Base-by-base conservation (phyloP, 2,329 filamentous ascomycete genomes). In the Trematosphaeria pertusa region DNA sequence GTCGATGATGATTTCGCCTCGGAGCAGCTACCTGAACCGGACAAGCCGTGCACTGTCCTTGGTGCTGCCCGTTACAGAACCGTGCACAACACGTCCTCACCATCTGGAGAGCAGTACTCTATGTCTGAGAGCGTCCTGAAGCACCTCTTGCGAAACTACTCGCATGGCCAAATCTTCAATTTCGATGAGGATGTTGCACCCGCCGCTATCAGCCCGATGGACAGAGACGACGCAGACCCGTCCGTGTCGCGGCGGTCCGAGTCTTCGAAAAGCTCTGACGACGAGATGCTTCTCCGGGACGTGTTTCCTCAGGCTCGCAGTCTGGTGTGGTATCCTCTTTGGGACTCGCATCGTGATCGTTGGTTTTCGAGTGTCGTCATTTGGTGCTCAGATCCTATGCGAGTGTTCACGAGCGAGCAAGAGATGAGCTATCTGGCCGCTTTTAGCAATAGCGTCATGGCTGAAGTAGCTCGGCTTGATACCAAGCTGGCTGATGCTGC, bases 401-500 rank as follows among this genome's bases (percentile, higher is more conserved):
- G 69, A 4, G 61, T 73, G 8, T 70, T 73, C 31, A 73, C 66
- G 5, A 64, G 56, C 32, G 68, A 70, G 32, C 67, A 69, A 39
- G 69, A 73, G 24, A 53, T 74, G 2, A 68, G 64, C 39, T 73
- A 69, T 38, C 59, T 74, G 15, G 63, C 67, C 19, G 69, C 70
- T 2, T 73, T 73, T 43, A 68, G 67, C 34, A 70, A 71, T 37
- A 71, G 65, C 30, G 59, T 71, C 28, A 74, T 73, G 71, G 65
- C 66, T 6, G 71, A 73, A 35, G 62, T 74, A 3, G 65, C 69
- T 33, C 62, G 70, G 12, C 36, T 74, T 5, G 69, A 74, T 31
- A 70, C 69, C n/a, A 69, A 68, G 17, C 44, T 67, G 7, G 69
- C 70, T 12, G 69, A 73, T 37, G 58, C 62, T 37, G 80, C 81